Conservation (phyloP, 2,329 filamentous ascomycete species). For the Paecilomyces dactylethromorphus region DNA sequence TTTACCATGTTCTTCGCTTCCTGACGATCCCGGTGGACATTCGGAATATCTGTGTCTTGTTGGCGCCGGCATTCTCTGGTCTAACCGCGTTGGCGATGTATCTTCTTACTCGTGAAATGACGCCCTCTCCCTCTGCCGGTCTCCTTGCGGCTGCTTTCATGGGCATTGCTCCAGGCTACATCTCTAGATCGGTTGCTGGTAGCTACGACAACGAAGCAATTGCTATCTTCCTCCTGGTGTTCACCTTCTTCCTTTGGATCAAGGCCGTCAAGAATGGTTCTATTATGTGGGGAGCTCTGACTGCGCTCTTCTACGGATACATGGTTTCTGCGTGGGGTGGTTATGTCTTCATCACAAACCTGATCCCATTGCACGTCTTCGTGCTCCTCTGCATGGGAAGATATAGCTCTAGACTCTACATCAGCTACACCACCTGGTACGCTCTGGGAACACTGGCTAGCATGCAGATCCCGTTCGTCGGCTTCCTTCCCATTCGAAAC, state of each 20-base stretch:
- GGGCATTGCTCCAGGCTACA: conserved; percentile 96
- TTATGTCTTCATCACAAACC: conserved; percentile 98
- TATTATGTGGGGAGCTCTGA: conserved; percentile 91
- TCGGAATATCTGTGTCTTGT: conserved; percentile 94
- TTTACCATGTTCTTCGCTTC: conserved; percentile 88
- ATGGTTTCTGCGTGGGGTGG: conserved; percentile 99
- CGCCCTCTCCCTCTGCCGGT: conserved; percentile 86
- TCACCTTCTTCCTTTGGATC: conserved; percentile 98
- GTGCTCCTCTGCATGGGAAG: conserved; percentile 94
- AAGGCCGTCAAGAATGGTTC: conserved; percentile 96
- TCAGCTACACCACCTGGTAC: conserved; percentile 98
- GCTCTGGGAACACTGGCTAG: conserved; percentile 90
- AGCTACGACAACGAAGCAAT: conserved; percentile 99
- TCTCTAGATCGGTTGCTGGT: conserved; percentile 93
- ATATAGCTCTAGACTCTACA: conserved; percentile 89
- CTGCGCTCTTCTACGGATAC: conserved; percentile 96
- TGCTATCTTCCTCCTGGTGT: conserved; percentile 96
- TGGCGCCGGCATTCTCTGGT: conserved; percentile 90
- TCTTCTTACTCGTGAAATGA: conserved; percentile 95
- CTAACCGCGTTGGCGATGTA: conserved; percentile 90
- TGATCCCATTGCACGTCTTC: conserved; percentile 89
- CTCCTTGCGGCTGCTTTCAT: conserved; percentile 92
- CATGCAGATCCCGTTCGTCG: conserved; percentile 99
- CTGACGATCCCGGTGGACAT: conserved; percentile 93
- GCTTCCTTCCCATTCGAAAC: conserved; percentile 90